These are phyloP conservation scores for Dryas integrifolia DNA, from an alignment of 331 rosid genomes.

Conservation along the genomic window DNA sequence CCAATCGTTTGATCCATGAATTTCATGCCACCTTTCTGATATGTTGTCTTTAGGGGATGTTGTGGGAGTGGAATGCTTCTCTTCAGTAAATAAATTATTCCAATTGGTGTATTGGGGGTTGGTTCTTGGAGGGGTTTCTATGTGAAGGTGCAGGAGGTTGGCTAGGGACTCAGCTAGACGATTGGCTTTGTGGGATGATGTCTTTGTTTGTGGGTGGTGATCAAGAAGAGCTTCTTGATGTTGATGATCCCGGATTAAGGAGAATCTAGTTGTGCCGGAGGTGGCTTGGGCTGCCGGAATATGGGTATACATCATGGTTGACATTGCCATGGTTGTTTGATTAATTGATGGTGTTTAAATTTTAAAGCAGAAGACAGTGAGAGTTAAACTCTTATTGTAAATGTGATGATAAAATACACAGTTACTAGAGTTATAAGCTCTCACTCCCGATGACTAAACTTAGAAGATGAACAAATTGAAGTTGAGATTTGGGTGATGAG, in stretches of 20 bases:
- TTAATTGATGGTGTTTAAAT: neutral
- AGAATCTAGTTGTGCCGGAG: slow-evolving; percentile 1
- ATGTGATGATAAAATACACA: neutral
- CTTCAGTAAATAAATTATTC: slow-evolving; percentile 19
- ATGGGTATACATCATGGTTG: slow-evolving; percentile 26
- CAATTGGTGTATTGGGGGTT: slow-evolving; percentile 1
- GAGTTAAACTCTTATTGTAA: neutral
- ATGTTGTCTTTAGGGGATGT: slow-evolving; percentile 57
- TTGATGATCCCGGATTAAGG: slow-evolving; percentile 24
- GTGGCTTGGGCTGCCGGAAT: slow-evolving; percentile 15
- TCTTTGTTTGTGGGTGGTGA: slow-evolving; percentile 26
- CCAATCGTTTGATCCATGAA: slow-evolving; percentile 51
- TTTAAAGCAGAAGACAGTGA: neutral
- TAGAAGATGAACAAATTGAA: neutral
- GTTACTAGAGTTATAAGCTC: neutral
- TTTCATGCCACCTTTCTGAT: slow-evolving; percentile 52
- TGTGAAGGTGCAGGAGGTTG: slow-evolving; percentile 47
- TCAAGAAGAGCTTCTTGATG: slow-evolving; percentile 34
- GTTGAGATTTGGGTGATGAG: neutral
- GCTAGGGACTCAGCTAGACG: slow-evolving; percentile 52
- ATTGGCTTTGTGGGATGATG: slow-evolving; percentile 16
- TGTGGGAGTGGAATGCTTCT: slow-evolving; percentile 46
- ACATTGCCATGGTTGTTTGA: slow-evolving; percentile 32
- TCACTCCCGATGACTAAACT: neutral
- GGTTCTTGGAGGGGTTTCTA: slow-evolving; percentile 29